Base-by-base conservation (phyloP, 805 yeast species). In the Zygosaccharomyces bisporus region DNA sequence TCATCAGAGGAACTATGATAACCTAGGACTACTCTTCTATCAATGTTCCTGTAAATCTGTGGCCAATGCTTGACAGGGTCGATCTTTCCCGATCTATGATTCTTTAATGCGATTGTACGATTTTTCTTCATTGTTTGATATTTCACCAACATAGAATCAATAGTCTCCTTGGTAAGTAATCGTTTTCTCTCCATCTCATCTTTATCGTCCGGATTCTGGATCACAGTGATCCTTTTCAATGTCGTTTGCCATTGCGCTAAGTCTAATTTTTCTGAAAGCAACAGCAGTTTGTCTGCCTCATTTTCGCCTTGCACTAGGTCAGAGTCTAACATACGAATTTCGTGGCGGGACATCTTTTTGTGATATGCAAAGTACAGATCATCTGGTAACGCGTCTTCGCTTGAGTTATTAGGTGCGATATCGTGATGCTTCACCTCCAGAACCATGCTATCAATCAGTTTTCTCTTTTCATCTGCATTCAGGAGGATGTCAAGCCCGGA, bases 291-390 rank as follows among this genome's bases (percentile, higher is more conserved):
- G 42, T 81, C 87, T 23, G 79, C 76, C 54, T 83, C 91, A 6
- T 68, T 60, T 38, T 74, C 65, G 34, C 80, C 68, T 44, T 74
- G 71, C 1, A 44, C 34, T 6, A 53, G 25, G 39, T 71, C 75
- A 19, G 76, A 67, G 51, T 84, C 90, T 1, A 74, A 66, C 76
- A 82, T 79, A 36, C 77, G 71, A 46, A 73, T 74, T 60, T 86
- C 95, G 41, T 80, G 81, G 44, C 76, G 76, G 50, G 75, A 77
- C 79, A 83, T 77, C 31, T 75, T 70, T 33, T 72, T 71, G 62
- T 84, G 90, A 53, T 72, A 76, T 10, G 66, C 49, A 23, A 60
- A 54, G 57, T 68, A 80, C 10, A 67, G 14, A 0, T 58, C 52
- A 57, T 79, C 83, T 1, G 61, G 53, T 38, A 85, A 63, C 4